Conservation (phyloP, 768 basidiomycete genomes). For the Sarcodon aspratus region DNA sequence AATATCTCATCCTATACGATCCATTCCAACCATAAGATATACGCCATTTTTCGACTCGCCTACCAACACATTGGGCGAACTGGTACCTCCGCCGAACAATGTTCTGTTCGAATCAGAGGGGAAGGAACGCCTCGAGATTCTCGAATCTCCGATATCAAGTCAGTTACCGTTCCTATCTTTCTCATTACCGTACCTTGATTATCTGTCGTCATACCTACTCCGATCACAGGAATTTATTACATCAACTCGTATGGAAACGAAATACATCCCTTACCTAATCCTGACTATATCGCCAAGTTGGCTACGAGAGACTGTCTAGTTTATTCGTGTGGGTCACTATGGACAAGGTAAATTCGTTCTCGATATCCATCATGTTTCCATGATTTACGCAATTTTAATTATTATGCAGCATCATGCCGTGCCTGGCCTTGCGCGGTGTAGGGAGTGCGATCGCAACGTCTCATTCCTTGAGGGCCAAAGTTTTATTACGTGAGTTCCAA, state of each 20-base stretch:
- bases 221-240: conserved; percentile 57
- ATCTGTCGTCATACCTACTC: not conserved
- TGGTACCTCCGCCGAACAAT: conserved; percentile 39
- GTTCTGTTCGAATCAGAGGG: conserved; percentile 48
- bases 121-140: conserved; percentile 43
- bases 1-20: conserved; percentile 73
- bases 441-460: conserved; percentile 71
- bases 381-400: not conserved
- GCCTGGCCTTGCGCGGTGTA: conserved; percentile 76
- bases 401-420: conserved; percentile 71
- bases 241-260: conserved; percentile 89
- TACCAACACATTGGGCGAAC: conserved; percentile 42
- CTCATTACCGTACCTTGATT: not conserved
- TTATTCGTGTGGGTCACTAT: conserved; percentile 90
- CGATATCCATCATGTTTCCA: not conserved
- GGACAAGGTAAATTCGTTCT: conserved; percentile 60
- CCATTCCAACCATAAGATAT: conserved; percentile 14
- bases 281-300: conserved; percentile 61
- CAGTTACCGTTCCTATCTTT: conserved; percentile 14
- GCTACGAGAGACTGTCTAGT: conserved; percentile 56
- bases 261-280: conserved; percentile 83
- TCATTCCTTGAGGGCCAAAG: conserved; percentile 58
- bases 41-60: conserved; percentile 25
- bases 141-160: conserved; percentile 57
- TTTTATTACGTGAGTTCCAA: conserved; percentile 60